Conservation (phyloP, 768 basidiomycete genomes). For the Podaxis sp. region DNA sequence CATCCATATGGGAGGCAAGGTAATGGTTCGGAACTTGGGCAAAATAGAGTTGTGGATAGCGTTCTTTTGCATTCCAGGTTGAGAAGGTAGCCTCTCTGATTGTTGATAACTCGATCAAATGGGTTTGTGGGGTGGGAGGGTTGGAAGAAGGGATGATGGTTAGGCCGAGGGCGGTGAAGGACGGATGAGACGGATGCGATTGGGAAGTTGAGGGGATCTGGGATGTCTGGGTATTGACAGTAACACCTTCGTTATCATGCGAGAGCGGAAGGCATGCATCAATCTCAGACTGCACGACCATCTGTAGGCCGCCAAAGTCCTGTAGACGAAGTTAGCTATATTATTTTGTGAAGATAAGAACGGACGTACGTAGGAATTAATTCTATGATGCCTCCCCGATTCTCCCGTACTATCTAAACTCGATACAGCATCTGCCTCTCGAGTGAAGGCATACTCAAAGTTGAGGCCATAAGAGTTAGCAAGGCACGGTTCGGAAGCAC, state of each 20-base stretch:
- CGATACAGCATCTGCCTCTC: constrained; percentile 12
- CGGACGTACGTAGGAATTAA: constrained; percentile 48
- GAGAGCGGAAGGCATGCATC: constrained; percentile 24
- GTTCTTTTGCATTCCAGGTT: constrained; percentile 52
- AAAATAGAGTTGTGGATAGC: constrained; percentile 66
- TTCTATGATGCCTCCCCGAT: constrained; percentile 48
- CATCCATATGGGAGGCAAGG: constrained; percentile 56
- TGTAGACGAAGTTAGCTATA: not conserved
- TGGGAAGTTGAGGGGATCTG: not conserved
- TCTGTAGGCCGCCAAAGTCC: constrained; percentile 23
- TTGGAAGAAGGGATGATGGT: constrained; percentile 4
- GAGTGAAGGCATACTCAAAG: constrained; percentile 52
- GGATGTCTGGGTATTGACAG: constrained; percentile 34
- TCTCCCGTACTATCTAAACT: constrained; percentile 38
- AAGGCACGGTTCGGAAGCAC: constrained; percentile 24
- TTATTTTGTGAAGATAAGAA: no score
- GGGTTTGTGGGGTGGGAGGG: constrained; percentile 1
- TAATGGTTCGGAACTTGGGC: constrained; percentile 66
- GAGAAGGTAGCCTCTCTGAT: not conserved
- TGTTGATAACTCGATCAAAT: constrained; percentile 9
- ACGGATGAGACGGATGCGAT: no score
- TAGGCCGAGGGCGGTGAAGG: not conserved
- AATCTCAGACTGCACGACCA: constrained; percentile 30
- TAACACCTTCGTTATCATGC: constrained; percentile 21
- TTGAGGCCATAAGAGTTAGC: constrained; percentile 47